phyloP scores from a whole-genome alignment of 139 green algal species.

The Picocystis salinarum region DNA sequence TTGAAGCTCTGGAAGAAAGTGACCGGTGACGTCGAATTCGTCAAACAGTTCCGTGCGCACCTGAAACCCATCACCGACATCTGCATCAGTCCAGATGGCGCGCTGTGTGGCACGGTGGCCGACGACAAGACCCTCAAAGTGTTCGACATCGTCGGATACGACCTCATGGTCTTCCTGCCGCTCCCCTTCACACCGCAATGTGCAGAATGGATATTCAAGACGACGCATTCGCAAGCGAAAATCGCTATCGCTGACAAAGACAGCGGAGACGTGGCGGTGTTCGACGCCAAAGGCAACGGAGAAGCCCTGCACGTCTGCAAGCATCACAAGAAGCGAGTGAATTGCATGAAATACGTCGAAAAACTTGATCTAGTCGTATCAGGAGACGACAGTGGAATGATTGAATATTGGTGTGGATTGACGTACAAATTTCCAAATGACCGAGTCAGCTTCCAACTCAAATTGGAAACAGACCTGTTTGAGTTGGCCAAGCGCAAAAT shows the following conservation, averaged over 20 bases:
- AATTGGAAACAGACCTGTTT: conserved; percentile 86
- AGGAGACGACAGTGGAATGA: conserved; percentile 28
- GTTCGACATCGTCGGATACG: conserved; percentile 86
- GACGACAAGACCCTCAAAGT: conserved; percentile 62
- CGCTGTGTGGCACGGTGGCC: conserved; percentile 36
- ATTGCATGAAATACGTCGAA: conserved; percentile 53
- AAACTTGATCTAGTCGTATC: conserved; percentile 34
- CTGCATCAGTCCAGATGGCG: conserved; percentile 35
- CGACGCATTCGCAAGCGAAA: conserved; percentile 22
- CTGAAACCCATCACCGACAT: conserved; percentile 50
- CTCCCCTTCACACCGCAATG: conserved; percentile 53
- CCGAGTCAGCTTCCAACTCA: conserved; percentile 46
- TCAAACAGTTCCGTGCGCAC: conserved; percentile 77
- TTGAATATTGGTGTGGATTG: conserved; percentile 72
- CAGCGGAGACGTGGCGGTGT: conserved; percentile 5
- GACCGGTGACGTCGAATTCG: conserved; percentile 62
- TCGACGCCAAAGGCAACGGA: conserved; percentile 24
- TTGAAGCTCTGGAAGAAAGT: conserved; percentile 99
- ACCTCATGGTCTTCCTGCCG: conserved; percentile 91
- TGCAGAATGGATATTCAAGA: conserved; percentile 60
- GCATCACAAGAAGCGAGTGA: conserved; percentile 37
- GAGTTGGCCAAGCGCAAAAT: conserved; percentile 52
- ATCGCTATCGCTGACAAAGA: conserved; percentile 70
- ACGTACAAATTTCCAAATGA: conserved; percentile 25
- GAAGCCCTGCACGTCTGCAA: conserved; percentile 18